These are phyloP conservation scores for Flaveria bidentis DNA, from an alignment of 129 eudicot genomes.

Conservation along the genomic window DNA sequence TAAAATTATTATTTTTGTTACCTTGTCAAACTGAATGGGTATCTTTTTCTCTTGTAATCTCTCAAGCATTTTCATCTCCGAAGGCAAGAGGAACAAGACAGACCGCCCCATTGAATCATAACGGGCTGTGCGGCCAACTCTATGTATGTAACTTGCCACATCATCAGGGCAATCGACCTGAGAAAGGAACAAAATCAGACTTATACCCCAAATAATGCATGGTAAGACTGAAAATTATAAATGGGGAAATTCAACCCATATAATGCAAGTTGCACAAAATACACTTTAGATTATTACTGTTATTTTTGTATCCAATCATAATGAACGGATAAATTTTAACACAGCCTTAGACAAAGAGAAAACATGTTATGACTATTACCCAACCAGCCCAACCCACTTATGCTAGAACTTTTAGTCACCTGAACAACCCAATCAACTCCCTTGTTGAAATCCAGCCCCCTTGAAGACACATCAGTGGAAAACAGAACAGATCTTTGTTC, in stretches of 20 bases:
- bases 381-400: not conserved
- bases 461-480: slow-evolving; percentile 79
- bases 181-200: not conserved
- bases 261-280: not conserved
- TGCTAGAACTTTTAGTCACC: slow-evolving; percentile 42
- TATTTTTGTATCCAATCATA: not conserved
- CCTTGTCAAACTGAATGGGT: slow-evolving; percentile 67
- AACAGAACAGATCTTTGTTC: slow-evolving; percentile 66
- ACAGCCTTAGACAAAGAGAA: not conserved
- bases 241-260: not conserved
- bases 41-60: slow-evolving; percentile 77
- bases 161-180: slow-evolving; percentile 85
- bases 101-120: slow-evolving; percentile 77
- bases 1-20: not conserved
- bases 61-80: slow-evolving; percentile 86
- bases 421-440: slow-evolving; percentile 99
- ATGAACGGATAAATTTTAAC: not conserved
- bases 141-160: slow-evolving; percentile 82
- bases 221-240: slow-evolving; percentile 1
- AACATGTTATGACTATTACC: not conserved
- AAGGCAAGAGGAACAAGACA: slow-evolving; percentile 75
- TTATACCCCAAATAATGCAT: not conserved
- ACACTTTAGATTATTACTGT: not conserved
- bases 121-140: slow-evolving; percentile 99
- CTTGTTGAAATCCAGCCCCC: slow-evolving; percentile 92